These are phyloP conservation scores for Apodospora peruviana DNA, from an alignment of 495 filamentous ascomycete genomes.

Conservation along the genomic window DNA sequence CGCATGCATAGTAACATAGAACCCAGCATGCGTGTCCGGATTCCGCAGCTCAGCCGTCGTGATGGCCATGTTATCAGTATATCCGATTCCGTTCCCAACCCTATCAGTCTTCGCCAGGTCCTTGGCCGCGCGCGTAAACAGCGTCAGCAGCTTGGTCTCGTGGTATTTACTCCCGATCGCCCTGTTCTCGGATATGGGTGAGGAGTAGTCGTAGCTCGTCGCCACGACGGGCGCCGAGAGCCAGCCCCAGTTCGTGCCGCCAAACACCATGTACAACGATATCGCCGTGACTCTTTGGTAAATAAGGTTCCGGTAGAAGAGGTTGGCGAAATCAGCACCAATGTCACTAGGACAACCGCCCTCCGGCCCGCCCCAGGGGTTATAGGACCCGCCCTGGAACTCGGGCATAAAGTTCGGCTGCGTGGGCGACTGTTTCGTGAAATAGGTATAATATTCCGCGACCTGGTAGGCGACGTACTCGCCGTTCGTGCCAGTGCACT, in stretches of 20 bases:
- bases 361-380: slow-evolving; percentile 55
- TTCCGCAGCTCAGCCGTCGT: slow-evolving; percentile 49
- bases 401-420: slow-evolving; percentile 56
- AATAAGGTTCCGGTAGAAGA: slow-evolving; percentile 54
- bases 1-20: slow-evolving; percentile 51
- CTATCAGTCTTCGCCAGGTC: slow-evolving; percentile 46
- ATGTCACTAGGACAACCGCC: slow-evolving; percentile 42
- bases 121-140: slow-evolving; percentile 42
- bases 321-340: slow-evolving; percentile 49
- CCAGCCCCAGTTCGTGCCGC: slow-evolving; percentile 53
- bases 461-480: slow-evolving; percentile 47
- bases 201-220: slow-evolving; percentile 58
- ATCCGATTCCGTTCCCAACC: slow-evolving; percentile 34
- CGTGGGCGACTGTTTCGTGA: slow-evolving; percentile 29
- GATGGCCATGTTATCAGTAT: slow-evolving; percentile 41
- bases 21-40: slow-evolving; percentile 47
- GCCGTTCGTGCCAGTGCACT: slow-evolving; percentile 52
- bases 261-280: slow-evolving; percentile 50
- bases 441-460: slow-evolving; percentile 40
- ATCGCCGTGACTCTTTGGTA: slow-evolving; percentile 39
- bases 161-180: slow-evolving; percentile 52
- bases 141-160: slow-evolving; percentile 53
- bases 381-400: slow-evolving; percentile 60
- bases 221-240: slow-evolving; percentile 16
- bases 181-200: slow-evolving; percentile 55